phyloP scores from a whole-genome alignment of 768 basidiomycete species.

The Albatrellus ellisii region DNA sequence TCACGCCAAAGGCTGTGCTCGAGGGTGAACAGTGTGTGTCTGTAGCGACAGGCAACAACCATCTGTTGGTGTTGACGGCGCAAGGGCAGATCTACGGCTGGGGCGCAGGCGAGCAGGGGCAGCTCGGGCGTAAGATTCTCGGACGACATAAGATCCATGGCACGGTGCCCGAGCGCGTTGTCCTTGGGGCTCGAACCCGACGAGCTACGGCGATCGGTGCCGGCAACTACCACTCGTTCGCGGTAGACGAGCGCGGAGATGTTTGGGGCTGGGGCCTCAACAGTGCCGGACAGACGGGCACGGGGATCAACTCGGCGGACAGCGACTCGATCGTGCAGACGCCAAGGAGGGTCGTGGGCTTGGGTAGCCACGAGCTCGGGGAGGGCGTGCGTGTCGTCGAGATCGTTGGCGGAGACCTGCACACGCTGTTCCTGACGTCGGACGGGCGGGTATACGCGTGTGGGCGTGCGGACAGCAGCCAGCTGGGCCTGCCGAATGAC shows the following conservation, averaged over 20 bases:
- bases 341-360: slow-evolving; percentile 49
- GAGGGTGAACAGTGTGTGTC: slow-evolving; percentile 57
- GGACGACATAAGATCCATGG: slow-evolving; percentile 84
- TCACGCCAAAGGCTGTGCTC: slow-evolving; percentile 46
- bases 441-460: slow-evolving; percentile 78
- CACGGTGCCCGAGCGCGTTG: slow-evolving; percentile 77
- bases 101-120: slow-evolving; percentile 85
- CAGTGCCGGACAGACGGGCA: slow-evolving; percentile 74
- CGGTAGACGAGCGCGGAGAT: slow-evolving; percentile 68
- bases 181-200: slow-evolving; percentile 52
- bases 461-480: slow-evolving; percentile 74
- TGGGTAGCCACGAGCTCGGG: slow-evolving; percentile 46
- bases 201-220: slow-evolving; percentile 63
- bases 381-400: slow-evolving; percentile 47
- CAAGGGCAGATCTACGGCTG: slow-evolving; percentile 81
- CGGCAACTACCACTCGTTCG: slow-evolving; percentile 82
- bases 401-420: slow-evolving; percentile 78
- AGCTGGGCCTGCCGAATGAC: slow-evolving; percentile 67
- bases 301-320: slow-evolving; percentile 31
- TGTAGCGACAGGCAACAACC: slow-evolving; percentile 77
- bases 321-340: slow-evolving; percentile 42
- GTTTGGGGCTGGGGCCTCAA: slow-evolving; percentile 98
- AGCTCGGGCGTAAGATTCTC: slow-evolving; percentile 83
- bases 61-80: slow-evolving; percentile 79
- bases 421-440: slow-evolving; percentile 79